Evolutionary conservation across 148 eudicot species (phyloP).

Genomic region (Polygonum maritimum): DNA sequence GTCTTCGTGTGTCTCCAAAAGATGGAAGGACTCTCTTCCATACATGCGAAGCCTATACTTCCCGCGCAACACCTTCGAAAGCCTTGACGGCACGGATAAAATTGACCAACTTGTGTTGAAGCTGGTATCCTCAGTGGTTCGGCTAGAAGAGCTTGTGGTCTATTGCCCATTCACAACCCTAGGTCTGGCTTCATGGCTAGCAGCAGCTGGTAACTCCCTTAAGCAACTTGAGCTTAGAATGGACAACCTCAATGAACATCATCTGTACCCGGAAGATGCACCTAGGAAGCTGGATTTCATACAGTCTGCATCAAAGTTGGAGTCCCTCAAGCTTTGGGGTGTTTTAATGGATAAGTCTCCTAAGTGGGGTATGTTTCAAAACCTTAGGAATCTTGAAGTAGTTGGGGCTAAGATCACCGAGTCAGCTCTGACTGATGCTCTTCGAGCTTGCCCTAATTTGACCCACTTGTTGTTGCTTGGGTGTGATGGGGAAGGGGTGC

Average conservation of each 20-base stretch:
- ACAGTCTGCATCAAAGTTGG: constrained; percentile 49
- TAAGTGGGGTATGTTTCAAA: constrained; percentile 58
- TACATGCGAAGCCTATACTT: constrained; percentile 60
- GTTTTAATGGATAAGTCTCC: constrained; percentile 69
- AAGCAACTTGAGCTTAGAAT: constrained; percentile 65
- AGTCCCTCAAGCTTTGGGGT: constrained; percentile 80
- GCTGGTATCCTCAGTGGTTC: constrained; percentile 39
- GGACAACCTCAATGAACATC: constrained; percentile 53
- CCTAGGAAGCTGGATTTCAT: constrained; percentile 56
- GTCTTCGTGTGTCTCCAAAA: constrained; percentile 64
- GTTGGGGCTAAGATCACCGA: constrained; percentile 77
- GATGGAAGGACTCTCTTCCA: constrained; percentile 74
- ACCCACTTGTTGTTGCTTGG: constrained; percentile 64
- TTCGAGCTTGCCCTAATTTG: constrained; percentile 70
- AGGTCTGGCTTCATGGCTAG: constrained; percentile 69
- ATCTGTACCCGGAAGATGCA: constrained; percentile 18
- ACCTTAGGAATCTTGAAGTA: constrained; percentile 66
- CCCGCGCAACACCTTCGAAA: constrained; percentile 67
- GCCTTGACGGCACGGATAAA: constrained; percentile 20
- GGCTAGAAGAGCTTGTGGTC: constrained; percentile 76
- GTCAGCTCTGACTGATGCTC: constrained; percentile 43
- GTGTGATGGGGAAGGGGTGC: constrained; percentile 79
- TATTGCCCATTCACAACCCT: constrained; percentile 70
- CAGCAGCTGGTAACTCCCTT: constrained; percentile 32
- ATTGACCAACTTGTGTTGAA: constrained; percentile 45